Conservation (phyloP, 2,329 filamentous ascomycete species). For the Talaromyces sp. region DNA sequence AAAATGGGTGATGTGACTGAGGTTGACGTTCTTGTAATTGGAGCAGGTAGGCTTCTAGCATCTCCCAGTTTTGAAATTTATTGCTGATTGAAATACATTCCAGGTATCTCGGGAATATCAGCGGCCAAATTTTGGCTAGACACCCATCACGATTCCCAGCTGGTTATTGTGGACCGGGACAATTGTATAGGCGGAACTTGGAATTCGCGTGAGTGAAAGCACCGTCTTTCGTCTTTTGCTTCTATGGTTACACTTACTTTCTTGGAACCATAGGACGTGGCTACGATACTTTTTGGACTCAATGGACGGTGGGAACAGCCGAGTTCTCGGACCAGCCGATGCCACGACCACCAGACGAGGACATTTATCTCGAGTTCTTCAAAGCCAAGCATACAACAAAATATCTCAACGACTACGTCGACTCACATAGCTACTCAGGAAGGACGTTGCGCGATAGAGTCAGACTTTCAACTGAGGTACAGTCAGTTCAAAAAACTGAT, state of each 20-base stretch:
- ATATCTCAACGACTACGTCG: conserved; percentile 14
- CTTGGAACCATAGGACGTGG: conserved; percentile 1
- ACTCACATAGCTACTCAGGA: conserved; percentile 10
- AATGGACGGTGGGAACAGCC: conserved; percentile 14
- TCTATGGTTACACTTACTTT: conserved; percentile 1
- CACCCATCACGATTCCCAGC: neutral
- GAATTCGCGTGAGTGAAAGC: conserved; percentile 7
- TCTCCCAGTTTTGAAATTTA: too few species aligned
- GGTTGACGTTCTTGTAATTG: conserved; percentile 13
- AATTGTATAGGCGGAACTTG: conserved; percentile 11
- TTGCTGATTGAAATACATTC: too few species aligned
- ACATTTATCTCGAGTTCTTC: conserved; percentile 14
- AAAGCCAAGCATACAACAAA: conserved; percentile 15
- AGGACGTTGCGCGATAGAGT: conserved; percentile 14
- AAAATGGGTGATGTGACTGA: conserved; percentile 7
- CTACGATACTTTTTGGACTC: conserved; percentile 14
- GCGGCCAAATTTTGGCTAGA: conserved; percentile 13
- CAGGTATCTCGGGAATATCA: conserved; percentile 10
- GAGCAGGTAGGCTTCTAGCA: neutral
- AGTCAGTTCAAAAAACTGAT: conserved; percentile 12
- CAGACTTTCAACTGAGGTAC: conserved; percentile 11
- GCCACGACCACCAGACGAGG: conserved; percentile 14
- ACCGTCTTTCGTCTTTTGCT: neutral
- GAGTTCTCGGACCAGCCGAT: conserved; percentile 15
- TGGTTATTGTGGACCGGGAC: conserved; percentile 12